Base-by-base conservation (phyloP, 2,329 filamentous ascomycete genomes). In the Claviceps sp. region DNA sequence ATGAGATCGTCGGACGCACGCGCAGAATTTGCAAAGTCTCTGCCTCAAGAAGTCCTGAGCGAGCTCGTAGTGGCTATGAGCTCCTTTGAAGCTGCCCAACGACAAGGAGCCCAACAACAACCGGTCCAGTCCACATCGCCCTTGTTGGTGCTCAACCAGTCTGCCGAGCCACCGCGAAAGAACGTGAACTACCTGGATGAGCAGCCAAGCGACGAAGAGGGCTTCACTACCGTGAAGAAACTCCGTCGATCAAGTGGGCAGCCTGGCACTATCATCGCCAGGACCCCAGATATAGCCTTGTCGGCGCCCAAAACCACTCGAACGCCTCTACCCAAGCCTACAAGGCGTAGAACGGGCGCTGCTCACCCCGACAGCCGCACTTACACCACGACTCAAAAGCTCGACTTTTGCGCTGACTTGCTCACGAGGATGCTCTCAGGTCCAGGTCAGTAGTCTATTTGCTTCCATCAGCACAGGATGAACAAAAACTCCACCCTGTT, bases 21-120 rank as follows among this genome's bases (percentile, higher is more conserved):
- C 18, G 70, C 74, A 8, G 76, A 79, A 54, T 82, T 82, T 59
- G 79, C 76, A 44, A 76, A 76, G 58, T 78, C 77, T 0, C 70
- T 84, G 3, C 79, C 80, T 0, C 76, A 82, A 55, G 77, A 81
- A 57, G 76, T 84, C 1, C 66, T 83, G 6, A 80, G 77, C 55
- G 79, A 82, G 62, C 70, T 84, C 5, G 79, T 84, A 0, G 72
- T 83, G 2, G 69, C 75, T 13, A 81, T 83, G 78, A 80, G 76
- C 61, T 73, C 76, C 20, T 66, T 79, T 52, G 72, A 78, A 47
- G 55, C 63, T 3, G 64, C 65, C 9, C 67, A 64, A 44, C 56
- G 56, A 7, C 67, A 64, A 43, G 55, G 56, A 7, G 47, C 52
- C 4, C 52, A 6, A 4, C 26, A 9, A 11, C 26, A 47, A 26